These are phyloP conservation scores for Gossypium rotundifolium DNA, from an alignment of 345 rosid species.

Conservation along the genomic window DNA sequence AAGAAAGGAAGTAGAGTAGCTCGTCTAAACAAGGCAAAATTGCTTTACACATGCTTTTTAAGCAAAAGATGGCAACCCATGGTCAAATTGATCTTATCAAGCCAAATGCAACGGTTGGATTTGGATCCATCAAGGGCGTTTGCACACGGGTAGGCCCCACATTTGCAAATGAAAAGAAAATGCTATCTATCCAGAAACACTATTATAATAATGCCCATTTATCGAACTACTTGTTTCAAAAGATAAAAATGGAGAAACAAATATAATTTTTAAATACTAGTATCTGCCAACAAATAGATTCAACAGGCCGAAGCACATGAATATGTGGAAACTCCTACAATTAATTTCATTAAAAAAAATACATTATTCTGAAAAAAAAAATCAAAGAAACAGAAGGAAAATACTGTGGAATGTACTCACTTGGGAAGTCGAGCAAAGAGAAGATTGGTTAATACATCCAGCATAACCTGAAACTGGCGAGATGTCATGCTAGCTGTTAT, in stretches of 20 bases:
- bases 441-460: conserved; percentile 92
- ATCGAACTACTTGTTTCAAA: neutral
- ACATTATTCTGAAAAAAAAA: conserved; percentile 1
- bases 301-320: neutral
- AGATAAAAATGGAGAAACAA: neutral
- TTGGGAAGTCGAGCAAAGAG: conserved; percentile 98
- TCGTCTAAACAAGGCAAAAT: neutral
- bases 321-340: neutral
- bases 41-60: neutral
- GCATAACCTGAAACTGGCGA: conserved; percentile 95
- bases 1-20: neutral
- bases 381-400: conserved; percentile 4
- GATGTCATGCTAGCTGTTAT: conserved; percentile 97
- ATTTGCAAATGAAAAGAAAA: neutral
- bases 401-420: conserved; percentile 41
- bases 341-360: neutral
- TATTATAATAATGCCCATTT: neutral
- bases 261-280: neutral
- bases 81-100: neutral
- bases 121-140: neutral
- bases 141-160: neutral
- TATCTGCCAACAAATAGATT: conserved; percentile 3
- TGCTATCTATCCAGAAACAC: neutral
- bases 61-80: neutral
- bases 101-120: neutral